Base-by-base conservation (phyloP, 345 rosid genomes). In the Eucalyptus curtisii region DNA sequence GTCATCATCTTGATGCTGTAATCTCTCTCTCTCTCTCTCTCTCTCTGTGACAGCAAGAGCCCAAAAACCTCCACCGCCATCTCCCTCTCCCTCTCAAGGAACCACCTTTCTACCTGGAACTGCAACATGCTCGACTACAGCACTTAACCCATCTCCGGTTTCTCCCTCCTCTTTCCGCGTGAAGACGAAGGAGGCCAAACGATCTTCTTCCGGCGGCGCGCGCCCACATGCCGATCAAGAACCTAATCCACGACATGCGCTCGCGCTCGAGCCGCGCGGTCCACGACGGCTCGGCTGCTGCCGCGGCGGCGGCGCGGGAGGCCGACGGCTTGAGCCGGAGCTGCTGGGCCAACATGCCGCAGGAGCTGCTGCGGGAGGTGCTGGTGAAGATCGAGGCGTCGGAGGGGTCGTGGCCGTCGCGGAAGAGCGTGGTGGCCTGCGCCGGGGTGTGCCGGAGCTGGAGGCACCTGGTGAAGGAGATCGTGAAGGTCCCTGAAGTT, bases 371-470 rank as follows among this genome's bases (percentile, higher is more conserved):
- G 52, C 91, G 97, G 49, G 99, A 96, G 85, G 93, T 96, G 48
- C 91, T 97, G 30, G 88, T 89, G 52, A 94, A 92, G 89, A 93
- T 96, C 49, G 99, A 96, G 93, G 90, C 93, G 48, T 90, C 94
- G 7, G 98, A 96, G 88, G 91, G 86, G 86, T 88, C 91, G 33
- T 97, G 99, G 99, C 99, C 99, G 4, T 87, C 91, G 7, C 93
- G 98, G 59, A 94, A 90, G 89, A 93, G 87, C 87, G 98, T 96
- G 48, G 99, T 96, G 57, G 97, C 96, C 89, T 96, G 98, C 85
- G 98, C 97, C 45, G 95, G 98, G 5, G 99, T 97, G 10, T 97
- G 99, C 86, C 92, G 95, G 87, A 90, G 91, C 20, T 97, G 99
- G 99, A 90, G 99, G 30, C 59, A 89, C 86, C 91, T 95, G 40